phyloP scores from a whole-genome alignment of 805 yeast genomes.

The Candida palmyrensis region DNA sequence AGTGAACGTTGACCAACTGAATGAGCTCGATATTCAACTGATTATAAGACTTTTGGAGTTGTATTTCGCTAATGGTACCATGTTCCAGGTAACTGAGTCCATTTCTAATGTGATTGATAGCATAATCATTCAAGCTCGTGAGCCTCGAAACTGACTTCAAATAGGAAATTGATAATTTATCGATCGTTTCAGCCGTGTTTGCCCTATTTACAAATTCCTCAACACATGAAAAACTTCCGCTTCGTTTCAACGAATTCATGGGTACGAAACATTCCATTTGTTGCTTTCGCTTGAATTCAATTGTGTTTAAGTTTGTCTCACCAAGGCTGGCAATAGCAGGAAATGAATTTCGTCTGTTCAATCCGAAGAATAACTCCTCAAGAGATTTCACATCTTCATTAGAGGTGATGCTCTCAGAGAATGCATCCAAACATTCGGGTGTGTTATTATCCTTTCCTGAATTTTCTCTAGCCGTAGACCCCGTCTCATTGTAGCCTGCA shows the following conservation, averaged over 20 bases:
- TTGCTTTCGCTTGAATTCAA: conserved; percentile 6
- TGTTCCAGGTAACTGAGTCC: not conserved
- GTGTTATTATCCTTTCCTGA: not conserved
- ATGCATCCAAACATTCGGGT: not conserved
- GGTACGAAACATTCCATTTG: too few relatives aligned
- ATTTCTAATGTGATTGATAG: conserved; percentile 6
- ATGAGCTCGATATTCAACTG: conserved; percentile 26
- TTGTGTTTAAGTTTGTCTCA: conserved; percentile 14
- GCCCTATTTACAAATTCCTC: conserved; percentile 9
- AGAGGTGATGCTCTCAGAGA: not conserved
- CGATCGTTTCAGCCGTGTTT: not conserved
- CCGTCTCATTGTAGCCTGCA: too few relatives aligned
- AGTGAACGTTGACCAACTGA: conserved; percentile 21
- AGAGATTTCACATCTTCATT: not conserved
- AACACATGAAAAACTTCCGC: conserved; percentile 21
- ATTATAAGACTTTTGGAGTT: conserved; percentile 16
- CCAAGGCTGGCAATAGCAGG: conserved; percentile 16
- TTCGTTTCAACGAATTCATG: conserved; percentile 7
- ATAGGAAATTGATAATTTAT: not conserved
- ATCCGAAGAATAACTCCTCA: conserved; percentile 3
- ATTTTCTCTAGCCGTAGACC: too few relatives aligned
- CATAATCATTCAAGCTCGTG: conserved; percentile 13
- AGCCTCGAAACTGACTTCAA: conserved; percentile 5
- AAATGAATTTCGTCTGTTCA: conserved; percentile 32
- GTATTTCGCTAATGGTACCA: conserved; percentile 7